These are phyloP conservation scores for Casuarina glauca DNA, from an alignment of 306 rosid genomes.

Conservation along the genomic window DNA sequence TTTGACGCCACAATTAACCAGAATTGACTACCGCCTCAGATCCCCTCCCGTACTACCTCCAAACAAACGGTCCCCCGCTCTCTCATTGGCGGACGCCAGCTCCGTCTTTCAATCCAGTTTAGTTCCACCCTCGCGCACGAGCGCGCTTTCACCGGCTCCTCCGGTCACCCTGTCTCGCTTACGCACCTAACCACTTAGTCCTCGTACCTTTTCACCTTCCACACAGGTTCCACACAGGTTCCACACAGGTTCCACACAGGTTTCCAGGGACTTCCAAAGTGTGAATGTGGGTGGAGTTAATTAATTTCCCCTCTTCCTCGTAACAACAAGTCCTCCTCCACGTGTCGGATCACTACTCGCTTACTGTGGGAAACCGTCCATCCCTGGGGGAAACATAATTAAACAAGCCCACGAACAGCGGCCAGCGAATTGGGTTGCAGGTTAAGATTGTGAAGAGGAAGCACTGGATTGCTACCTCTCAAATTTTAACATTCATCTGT, in stretches of 20 bases:
- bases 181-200: slow-evolving; percentile 38
- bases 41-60: slow-evolving; percentile 46
- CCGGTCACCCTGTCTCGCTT: slow-evolving; percentile 28
- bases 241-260: slow-evolving; percentile 4
- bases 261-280: slow-evolving; percentile 10
- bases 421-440: background rate
- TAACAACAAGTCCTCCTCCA: background rate
- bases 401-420: background rate
- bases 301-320: background rate
- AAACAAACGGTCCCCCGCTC: slow-evolving; percentile 10
- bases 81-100: slow-evolving; percentile 50
- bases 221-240: too few relatives aligned
- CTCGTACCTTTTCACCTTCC: slow-evolving; percentile 24
- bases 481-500: slow-evolving; percentile 39
- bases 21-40: slow-evolving; percentile 32
- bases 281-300: background rate
- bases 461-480: slow-evolving; percentile 21
- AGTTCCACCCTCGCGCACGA: slow-evolving; percentile 13
- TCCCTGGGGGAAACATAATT: too few relatives aligned
- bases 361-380: background rate
- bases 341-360: slow-evolving; percentile 10
- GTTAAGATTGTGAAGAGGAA: background rate
- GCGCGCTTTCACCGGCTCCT: slow-evolving; percentile 19
- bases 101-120: slow-evolving; percentile 36
- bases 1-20: slow-evolving; percentile 46